Evolutionary conservation across 2,329 filamentous ascomycete species (phyloP), one percentile per base, ranked within the genome.

Genomic region (Venturia asperata): DNA sequence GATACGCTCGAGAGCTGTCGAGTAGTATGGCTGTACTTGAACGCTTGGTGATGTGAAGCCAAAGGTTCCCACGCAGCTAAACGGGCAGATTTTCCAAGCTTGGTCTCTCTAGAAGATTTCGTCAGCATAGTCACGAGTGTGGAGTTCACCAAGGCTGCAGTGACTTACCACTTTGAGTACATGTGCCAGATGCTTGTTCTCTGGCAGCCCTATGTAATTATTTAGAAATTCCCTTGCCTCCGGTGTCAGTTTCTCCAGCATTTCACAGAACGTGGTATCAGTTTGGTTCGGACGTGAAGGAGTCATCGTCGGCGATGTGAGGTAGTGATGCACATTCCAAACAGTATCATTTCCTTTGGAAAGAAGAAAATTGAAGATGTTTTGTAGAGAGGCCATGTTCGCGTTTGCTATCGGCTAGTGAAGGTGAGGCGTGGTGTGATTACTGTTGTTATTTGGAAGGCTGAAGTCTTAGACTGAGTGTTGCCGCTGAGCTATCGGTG

Each of bases 1-100:
- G 64, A 76, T 56, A 39, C 74, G 74, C 17, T 70, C 60, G 30
- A 76, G 68, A 5, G 75, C 68, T 58, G 75, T 21, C 19, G 15
- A 9, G 24, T 64, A 64, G 43, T 49, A 49, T 9, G 45, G 37
- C 19, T 56, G 45, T 15, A 34, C n/a, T 43, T 56, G 52, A 11
- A 64, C 43, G 21, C 43, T 64, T 15, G 63, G 63, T 21, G 37
- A 42, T 24, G 56, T 62, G 45, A 65, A 65, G 27, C 30, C 39
- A 30, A 65, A 65, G 4, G 39, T 47, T 10, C 64, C 64, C 21
- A 65, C 56, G 27, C 64, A 65, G 34, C 64, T 56, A 21, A 62
- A 65, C 3, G 64, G 64, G 24, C 55, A 61, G 9, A 58, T 39
- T 30, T 61, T 55, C 64, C 55, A 65, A 43, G 64, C 64, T 62